Evolutionary conservation across 208 protist genomes (phyloP), one percentile per base, ranked within the genome.

Genomic region (Blastocrithidia nonstop): DNA sequence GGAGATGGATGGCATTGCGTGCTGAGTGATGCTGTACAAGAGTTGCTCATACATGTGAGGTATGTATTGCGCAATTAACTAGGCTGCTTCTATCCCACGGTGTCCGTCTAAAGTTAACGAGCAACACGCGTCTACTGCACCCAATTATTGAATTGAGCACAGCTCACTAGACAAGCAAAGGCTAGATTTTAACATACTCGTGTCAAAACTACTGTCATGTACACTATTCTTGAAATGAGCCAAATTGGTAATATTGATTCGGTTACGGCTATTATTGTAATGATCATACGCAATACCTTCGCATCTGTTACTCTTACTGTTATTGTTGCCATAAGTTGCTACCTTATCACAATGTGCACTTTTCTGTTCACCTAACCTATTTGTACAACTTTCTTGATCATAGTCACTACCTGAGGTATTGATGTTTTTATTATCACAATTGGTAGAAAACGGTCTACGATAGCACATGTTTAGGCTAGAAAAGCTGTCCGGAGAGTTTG

Each of bases 101-200:
- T 71, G 63, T 16, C 63, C 63, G 37, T 71, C 63, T 2, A 71
- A 49, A 4, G 66, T 9, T 7, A 53, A 33, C 3, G 39, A 25
- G 8, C 39, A 13, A 26, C 41, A 42, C 7, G 28, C 11, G 9
- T n/a, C 29, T n/a, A n/a, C 29, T n/a, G 29, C 29, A 35, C 29
- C 29, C 11, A n/a, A n/a, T n/a, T 35, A n/a, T n/a, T 11, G 11
- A 11, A 35, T 35, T 11, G 11, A n/a, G n/a, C 29, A n/a, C 29
- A 35, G 29, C n/a, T n/a, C 11, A 35, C 29, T 11, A 35, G 11
- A 35, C 29, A n/a, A 35, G n/a, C 29, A n/a, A 15, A 15, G 29
- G 11, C 29, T 11, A 35, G 29, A n/a, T n/a, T n/a, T n/a, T n/a
- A n/a, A n/a, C 11, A 35, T n/a, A n/a, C 29, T 15, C 29, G n/a